Conservation (phyloP, 495 filamentous ascomycete genomes). For the Clohesyomyces aquaticus region DNA sequence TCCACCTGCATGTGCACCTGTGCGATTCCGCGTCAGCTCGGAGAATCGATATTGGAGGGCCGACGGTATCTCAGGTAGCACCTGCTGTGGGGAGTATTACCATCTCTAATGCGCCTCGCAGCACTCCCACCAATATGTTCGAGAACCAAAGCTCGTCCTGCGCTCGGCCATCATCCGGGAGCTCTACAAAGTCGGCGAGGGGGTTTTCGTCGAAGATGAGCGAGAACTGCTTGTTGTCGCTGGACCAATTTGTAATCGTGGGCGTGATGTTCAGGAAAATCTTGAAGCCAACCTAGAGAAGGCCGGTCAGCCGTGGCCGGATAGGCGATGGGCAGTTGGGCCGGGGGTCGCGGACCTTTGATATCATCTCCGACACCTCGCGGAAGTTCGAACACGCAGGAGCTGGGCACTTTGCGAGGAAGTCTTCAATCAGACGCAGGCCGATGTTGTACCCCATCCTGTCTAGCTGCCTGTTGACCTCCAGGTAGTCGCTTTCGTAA, state of each 20-base stretch:
- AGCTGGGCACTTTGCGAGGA: slow-evolving; percentile 89
- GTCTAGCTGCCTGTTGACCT: slow-evolving; percentile 96
- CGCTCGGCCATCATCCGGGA: slow-evolving; percentile 92
- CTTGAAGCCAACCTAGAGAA: slow-evolving; percentile 86
- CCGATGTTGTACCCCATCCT: slow-evolving; percentile 99
- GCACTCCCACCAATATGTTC: slow-evolving; percentile 91
- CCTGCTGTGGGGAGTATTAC: slow-evolving; percentile 51
- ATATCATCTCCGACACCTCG: slow-evolving; percentile 95
- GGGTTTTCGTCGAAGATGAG: slow-evolving; percentile 97
- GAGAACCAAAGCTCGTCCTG: slow-evolving; percentile 99
- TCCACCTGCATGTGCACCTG: slow-evolving; percentile 99
- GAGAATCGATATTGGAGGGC: background rate
- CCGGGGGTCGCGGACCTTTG: slow-evolving; percentile 66
- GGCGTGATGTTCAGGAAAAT: slow-evolving; percentile 99
- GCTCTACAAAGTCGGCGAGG: slow-evolving; percentile 93
- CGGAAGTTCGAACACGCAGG: slow-evolving; percentile 89
- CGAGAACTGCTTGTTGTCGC: slow-evolving; percentile 94
- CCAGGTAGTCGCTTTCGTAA: slow-evolving; percentile 86
- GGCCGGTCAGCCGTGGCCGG: background rate
- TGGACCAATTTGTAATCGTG: slow-evolving; percentile 91
- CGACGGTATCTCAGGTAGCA: background rate
- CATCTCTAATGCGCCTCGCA: slow-evolving; percentile 94
- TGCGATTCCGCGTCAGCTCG: background rate
- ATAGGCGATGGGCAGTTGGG: background rate
- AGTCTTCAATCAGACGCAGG: slow-evolving; percentile 94